Evolutionary conservation across 177 flowering plant genomes (phyloP), one percentile per base, ranked within the genome.

Genomic region (Vitis hybrid): DNA sequence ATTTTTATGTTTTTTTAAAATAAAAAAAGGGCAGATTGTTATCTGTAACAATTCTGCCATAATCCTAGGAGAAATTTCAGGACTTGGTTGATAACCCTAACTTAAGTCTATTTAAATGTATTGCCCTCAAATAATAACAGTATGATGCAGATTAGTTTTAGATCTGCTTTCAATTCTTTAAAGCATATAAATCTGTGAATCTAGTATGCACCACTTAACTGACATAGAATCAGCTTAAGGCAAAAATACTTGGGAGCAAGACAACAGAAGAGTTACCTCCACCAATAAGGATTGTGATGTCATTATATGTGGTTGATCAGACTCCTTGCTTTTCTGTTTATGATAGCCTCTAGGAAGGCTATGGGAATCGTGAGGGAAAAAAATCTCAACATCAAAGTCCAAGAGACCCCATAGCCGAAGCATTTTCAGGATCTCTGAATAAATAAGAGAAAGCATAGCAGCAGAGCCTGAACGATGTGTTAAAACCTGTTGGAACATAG

Each of bases 391-490:
- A 74, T 92, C 97, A 86, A 88, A 92, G 73, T 78, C 72, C 74
- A 92, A 67, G 56, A 91, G 74, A 60, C 89, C 84, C 84, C 89
- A 89, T 62, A 88, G 61, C 11, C 91, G 90, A 69, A 92, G 87
- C 89, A 86, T 85, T 76, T 92, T 91, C 59, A 92, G 78, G 19
- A 89, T 79, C 73, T 91, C 97, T 1, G 96, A 82, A 72, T 90
- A 88, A 66, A 92, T 82, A 67, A 92, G 88, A n/a, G 94, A 83
- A 57, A 92, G 88, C 89, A 92, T 81, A 62, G 76, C 83, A 54
- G 85, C 85, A 17, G 97, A 86, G 56, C 97, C 97, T 65, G 82
- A 73, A 55, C 97, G 91, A 72, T 88, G 88, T 19, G 96, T 86
- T 85, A 92, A 82, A 71, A 89, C 97, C 97, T 92, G 85, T 51